Percentiles rank a stretch among this genome's conserved stretches.
These are phyloP conservation scores for Aureobasidium musti DNA, from an alignment of 2,329 filamentous ascomycete genomes.

Conservation along the genomic window DNA sequence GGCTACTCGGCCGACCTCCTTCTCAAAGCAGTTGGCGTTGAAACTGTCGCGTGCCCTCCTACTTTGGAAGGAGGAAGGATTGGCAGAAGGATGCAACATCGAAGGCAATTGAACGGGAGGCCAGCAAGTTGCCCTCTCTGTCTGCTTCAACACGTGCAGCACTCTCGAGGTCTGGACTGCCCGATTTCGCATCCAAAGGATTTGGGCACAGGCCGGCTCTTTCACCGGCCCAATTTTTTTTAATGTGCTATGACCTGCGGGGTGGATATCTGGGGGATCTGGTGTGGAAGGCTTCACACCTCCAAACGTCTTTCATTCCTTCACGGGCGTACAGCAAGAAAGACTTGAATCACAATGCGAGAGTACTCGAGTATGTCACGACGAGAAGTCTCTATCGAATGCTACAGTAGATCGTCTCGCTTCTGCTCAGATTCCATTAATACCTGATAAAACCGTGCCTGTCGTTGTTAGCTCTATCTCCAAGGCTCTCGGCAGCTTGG, in stretches of 20 bases:
- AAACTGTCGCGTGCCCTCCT: conserved; percentile 17
- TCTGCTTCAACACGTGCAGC: background rate
- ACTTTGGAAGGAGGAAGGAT: conserved; percentile 10
- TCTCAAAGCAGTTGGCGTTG: conserved; percentile 22
- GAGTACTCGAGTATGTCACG: background rate
- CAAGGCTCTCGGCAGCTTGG: conserved; percentile 24
- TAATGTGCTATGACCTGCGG: no score
- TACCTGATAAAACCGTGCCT: conserved; percentile 12
- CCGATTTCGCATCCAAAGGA: conserved; percentile 9
- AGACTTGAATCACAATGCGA: background rate
- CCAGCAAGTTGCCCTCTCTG: background rate
- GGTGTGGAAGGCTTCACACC: background rate
- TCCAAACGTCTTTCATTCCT: background rate
- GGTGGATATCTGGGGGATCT: no score
- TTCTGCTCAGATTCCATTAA: background rate
- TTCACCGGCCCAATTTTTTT: background rate
- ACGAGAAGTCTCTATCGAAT: background rate
- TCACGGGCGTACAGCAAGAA: background rate
- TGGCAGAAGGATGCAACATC: conserved; percentile 1
- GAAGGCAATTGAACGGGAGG: background rate
- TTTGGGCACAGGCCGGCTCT: background rate
- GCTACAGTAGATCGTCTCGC: background rate
- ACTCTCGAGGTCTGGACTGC: conserved; percentile 11
- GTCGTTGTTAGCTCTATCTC: conserved; percentile 3
- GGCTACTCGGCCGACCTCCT: conserved; percentile 14